Percentiles rank a stretch among this genome's conserved stretches.
These are phyloP conservation scores for Ophidiomyces ophidiicola DNA, from an alignment of 2,329 filamentous ascomycete genomes.

Conservation along the genomic window DNA sequence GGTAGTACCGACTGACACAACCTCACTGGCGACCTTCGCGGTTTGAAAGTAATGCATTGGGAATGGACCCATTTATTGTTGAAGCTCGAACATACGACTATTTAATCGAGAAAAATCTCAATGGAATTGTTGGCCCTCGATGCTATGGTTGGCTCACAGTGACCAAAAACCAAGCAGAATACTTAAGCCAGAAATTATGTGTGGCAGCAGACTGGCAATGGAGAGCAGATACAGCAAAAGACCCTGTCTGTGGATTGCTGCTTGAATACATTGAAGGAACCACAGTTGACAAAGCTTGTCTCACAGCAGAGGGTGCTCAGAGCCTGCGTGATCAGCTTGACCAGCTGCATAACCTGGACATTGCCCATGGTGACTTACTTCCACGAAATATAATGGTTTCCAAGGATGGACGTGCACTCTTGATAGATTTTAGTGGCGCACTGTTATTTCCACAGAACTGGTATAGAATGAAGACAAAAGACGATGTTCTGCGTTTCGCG, in stretches of 20 bases:
- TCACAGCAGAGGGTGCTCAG: background rate
- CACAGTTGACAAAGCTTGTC: conserved; percentile 1
- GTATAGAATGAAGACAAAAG: background rate
- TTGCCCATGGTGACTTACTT: conserved; percentile 8
- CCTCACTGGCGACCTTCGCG: conserved; percentile 6
- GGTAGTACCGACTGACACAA: conserved; percentile 6
- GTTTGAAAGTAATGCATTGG: conserved; percentile 9
- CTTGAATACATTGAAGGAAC: conserved; percentile 11
- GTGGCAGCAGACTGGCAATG: conserved; percentile 4
- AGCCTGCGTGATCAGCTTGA: conserved; percentile 9
- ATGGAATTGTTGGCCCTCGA: conserved; percentile 9
- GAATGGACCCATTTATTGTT: conserved; percentile 12
- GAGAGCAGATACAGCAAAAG: conserved; percentile 4
- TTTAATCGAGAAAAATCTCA: conserved; percentile 9
- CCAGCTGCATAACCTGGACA: conserved; percentile 8
- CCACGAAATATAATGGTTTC: conserved; percentile 9
- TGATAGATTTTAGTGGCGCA: conserved; percentile 9
- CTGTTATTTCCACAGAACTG: background rate
- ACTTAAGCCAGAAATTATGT: background rate
- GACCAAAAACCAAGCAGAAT: background rate
- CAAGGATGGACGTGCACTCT: conserved; percentile 5
- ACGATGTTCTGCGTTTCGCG: background rate
- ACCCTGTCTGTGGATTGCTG: conserved; percentile 8
- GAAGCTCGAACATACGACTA: conserved; percentile 13
- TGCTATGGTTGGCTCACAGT: conserved; percentile 12